Evolutionary conservation across 345 rosid genomes (phyloP).

Genomic region (Salix udensis): DNA sequence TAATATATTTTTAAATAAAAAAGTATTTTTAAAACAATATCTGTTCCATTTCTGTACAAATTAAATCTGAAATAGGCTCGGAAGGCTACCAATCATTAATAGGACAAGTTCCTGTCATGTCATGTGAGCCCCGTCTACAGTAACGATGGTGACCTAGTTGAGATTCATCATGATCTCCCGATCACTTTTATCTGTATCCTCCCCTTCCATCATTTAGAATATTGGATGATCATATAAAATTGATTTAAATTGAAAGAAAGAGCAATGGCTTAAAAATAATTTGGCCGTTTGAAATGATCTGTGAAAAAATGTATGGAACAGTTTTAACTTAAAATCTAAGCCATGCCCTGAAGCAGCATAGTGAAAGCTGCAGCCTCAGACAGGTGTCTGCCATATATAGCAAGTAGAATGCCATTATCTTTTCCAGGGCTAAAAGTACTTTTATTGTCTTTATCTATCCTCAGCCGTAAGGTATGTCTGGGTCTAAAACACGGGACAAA

Average conservation of each 20-base stretch:
- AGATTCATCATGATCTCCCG: not conserved
- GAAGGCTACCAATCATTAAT: slow-evolving; percentile 16
- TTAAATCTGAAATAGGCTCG: not conserved
- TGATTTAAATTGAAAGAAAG: not conserved
- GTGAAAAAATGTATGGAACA: no score
- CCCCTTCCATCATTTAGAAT: not conserved
- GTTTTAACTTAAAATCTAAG: not conserved
- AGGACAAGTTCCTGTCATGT: slow-evolving; percentile 6
- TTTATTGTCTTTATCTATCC: no score
- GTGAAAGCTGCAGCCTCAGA: slow-evolving; percentile 17
- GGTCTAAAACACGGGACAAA: not conserved
- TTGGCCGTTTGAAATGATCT: no score
- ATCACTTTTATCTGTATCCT: not conserved
- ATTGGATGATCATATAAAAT: not conserved
- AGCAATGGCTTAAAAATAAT: not conserved
- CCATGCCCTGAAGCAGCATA: not conserved
- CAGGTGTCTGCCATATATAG: slow-evolving; percentile 5
- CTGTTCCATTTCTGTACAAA: no score
- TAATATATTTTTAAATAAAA: no score
- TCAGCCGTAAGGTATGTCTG: not conserved
- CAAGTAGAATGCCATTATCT: not conserved
- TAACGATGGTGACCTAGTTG: slow-evolving; percentile 4
- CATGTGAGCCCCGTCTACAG: slow-evolving; percentile 18
- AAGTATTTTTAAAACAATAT: no score
- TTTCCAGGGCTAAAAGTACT: not conserved